Evolutionary conservation across 371 early-diverging fungal genomes (phyloP).

Genomic region (Rhizopus arrhizus): DNA sequence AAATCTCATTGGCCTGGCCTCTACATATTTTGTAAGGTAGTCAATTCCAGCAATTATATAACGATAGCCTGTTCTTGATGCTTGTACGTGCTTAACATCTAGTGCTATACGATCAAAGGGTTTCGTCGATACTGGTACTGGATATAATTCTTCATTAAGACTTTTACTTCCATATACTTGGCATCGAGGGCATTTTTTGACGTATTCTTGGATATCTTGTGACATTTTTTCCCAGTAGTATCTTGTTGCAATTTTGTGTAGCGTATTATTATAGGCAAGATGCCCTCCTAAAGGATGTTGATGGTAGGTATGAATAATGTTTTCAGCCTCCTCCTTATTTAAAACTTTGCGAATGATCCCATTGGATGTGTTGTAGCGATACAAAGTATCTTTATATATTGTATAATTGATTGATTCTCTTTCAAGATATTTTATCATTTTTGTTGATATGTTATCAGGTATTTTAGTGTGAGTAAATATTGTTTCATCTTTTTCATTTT

Average conservation of each 20-base stretch:
- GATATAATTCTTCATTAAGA: neutral
- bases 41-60: constrained; percentile 30
- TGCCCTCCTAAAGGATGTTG: constrained; percentile 7
- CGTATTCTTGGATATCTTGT: neutral
- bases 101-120: constrained; percentile 1
- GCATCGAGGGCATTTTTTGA: neutral
- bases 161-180: constrained; percentile 7
- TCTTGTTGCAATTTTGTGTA: neutral
- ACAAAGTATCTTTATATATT: neutral
- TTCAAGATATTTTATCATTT: neutral
- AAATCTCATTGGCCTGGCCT: constrained; percentile 1
- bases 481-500: too few species aligned
- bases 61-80: constrained; percentile 10
- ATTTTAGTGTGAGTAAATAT: too few species aligned
- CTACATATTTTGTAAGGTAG: constrained; percentile 15
- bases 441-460: too few species aligned
- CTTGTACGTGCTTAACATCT: constrained; percentile 3
- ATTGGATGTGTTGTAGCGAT: neutral
- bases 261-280: neutral
- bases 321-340: neutral
- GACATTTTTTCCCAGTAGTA: neutral
- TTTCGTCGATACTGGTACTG: neutral
- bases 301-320: neutral
- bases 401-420: neutral
- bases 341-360: neutral